Conservation (phyloP, 306 rosid species). For the Dalbergia oliveri region DNA sequence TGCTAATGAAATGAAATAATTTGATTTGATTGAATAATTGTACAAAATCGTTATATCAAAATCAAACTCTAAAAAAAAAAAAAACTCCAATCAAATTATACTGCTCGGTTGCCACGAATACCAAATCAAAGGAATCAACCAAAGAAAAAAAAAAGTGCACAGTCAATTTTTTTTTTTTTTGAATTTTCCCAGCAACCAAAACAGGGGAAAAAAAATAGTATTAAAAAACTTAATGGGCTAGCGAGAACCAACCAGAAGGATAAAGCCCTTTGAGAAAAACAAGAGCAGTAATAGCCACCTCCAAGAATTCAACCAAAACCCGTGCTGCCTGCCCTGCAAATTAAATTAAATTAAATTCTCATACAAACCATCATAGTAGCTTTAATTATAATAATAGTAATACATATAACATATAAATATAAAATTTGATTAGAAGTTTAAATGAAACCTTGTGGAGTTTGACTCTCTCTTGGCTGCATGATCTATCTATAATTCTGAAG, state of each 20-base stretch:
- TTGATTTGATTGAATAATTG: too few species aligned
- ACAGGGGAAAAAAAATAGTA: neutral
- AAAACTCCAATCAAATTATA: neutral
- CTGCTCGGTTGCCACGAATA: neutral
- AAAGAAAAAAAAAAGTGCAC: neutral
- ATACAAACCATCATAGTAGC: neutral
- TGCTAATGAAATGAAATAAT: too few species aligned
- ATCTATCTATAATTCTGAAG: neutral
- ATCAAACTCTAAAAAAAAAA: neutral
- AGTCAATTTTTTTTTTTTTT: neutral
- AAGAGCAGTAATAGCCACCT: slow-evolving; percentile 76
- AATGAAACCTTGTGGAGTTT: slow-evolving; percentile 67
- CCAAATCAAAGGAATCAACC: neutral
- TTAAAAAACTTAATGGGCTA: neutral
- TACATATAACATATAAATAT: neutral
- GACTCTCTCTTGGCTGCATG: slow-evolving; percentile 72
- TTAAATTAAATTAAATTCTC: neutral
- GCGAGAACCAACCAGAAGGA: slow-evolving; percentile 72
- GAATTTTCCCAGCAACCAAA: slow-evolving; percentile 43
- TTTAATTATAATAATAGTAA: neutral
- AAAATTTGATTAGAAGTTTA: neutral
- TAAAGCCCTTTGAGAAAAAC: slow-evolving; percentile 88
- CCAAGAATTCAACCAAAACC: slow-evolving; percentile 84
- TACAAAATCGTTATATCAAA: neutral
- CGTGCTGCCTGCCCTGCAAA: slow-evolving; percentile 65